A percentile compares a stretch with the other conserved stretches of the same genome.
Evolutionary conservation across 2,329 filamentous ascomycete species (phyloP).

Genomic region (Sclerotinia trifoliorum): DNA sequence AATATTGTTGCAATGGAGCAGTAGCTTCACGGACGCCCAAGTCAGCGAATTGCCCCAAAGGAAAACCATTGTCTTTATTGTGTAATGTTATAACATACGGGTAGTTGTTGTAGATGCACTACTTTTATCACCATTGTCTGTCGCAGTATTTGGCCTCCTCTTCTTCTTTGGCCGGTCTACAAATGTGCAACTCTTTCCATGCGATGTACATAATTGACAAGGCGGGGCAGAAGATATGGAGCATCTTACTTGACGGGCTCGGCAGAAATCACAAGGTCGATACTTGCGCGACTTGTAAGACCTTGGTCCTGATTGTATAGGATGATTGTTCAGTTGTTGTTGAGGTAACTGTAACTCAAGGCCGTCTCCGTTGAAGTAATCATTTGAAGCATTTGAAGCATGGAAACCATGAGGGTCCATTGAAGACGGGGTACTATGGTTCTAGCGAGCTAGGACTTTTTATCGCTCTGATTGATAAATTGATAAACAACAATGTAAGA

Average conservation of each 20-base stretch:
- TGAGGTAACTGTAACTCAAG: slow-evolving; percentile 16
- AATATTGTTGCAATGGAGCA: slow-evolving; percentile 33
- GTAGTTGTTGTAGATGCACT: slow-evolving; percentile 25
- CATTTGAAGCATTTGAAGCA: slow-evolving; percentile 1
- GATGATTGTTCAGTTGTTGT: slow-evolving; percentile 31
- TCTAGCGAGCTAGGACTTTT: background rate
- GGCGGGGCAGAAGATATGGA: slow-evolving; percentile 45
- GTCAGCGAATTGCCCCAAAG: slow-evolving; percentile 24
- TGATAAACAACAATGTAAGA: slow-evolving; percentile 4
- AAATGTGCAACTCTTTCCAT: slow-evolving; percentile 47
- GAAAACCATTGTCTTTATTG: background rate
- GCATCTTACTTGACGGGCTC: slow-evolving; percentile 34
- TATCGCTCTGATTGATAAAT: slow-evolving; percentile 8
- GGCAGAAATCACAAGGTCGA: slow-evolving; percentile 46
- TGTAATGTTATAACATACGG: slow-evolving; percentile 25
- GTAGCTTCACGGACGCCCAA: slow-evolving; percentile 25
- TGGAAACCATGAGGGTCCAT: slow-evolving; percentile 16
- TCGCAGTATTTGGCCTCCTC: slow-evolving; percentile 33
- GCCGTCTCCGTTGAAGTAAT: background rate
- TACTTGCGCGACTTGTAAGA: slow-evolving; percentile 39
- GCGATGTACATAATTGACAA: slow-evolving; percentile 46
- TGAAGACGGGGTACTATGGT: background rate
- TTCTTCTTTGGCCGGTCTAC: slow-evolving; percentile 43
- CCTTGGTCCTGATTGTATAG: slow-evolving; percentile 36
- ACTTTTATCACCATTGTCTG: slow-evolving; percentile 30